Base-by-base conservation (phyloP, 106 monocot genomes). In the Dendrobium officinale region DNA sequence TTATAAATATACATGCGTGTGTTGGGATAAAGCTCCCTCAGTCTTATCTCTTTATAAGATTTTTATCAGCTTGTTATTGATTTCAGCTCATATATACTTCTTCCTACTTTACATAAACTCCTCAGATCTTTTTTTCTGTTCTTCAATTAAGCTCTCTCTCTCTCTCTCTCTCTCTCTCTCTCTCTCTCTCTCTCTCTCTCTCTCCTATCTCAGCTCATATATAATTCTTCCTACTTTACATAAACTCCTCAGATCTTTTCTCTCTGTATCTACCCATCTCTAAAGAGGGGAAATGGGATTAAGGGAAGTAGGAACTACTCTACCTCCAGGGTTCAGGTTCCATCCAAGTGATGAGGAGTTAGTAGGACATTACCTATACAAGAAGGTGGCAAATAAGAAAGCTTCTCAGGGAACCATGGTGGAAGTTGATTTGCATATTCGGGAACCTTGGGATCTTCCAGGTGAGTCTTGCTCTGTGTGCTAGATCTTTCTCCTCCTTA, bases 321-420 rank as follows among this genome's bases (percentile, higher is more conserved):
- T 98, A 6, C 98, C 98, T 19, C 94, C 94, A 18, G 98, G 98
- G 16, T 98, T 98, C 80, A 87, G 94, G 82, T 98, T 98, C 86
- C 84, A 87, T 68, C 98, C 98, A 49, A 98, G 88, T 75, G 98
- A 98, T 80, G 92, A 92, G 84, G 98, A 98, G 85, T 74, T 98
- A 73, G 86, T 98, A 18, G 88, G 88, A 82, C 87, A 94, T 79
- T 98, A 98, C 75, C 92, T 97, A 79, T 88, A 82, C 87, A 92
- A 84, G 87, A 97, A 97, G 89, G 90, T 97, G 59, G 26, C 80
- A 58, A 86, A 86, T 75, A 82, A 91, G 85, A 85, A 49, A 55
- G 76, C 75, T 51, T 75, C 83, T 9, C 88, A 83, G 77, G 94
- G 77, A 58, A 94, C 92, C 18, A 79, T 97, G 89, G 91, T 97